Evolutionary conservation across 768 basidiomycete genomes (phyloP).

Genomic region (Naganishia kalamii): DNA sequence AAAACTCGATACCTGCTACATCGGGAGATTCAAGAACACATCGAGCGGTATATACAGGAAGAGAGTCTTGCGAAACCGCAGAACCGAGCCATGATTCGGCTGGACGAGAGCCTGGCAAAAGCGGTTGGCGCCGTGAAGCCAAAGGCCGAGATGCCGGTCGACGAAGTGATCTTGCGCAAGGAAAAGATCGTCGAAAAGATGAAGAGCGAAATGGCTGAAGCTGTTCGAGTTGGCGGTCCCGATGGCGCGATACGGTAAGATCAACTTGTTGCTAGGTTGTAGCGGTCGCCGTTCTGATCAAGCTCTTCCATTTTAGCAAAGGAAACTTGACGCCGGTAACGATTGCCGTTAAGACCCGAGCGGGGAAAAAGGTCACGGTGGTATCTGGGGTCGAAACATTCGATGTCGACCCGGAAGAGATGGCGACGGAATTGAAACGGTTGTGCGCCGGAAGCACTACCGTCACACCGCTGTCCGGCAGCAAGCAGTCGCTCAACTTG

Average conservation of each 20-base stretch:
- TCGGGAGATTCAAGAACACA: conserved; percentile 23
- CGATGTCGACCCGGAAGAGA: conserved; percentile 60
- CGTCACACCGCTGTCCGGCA: conserved; percentile 34
- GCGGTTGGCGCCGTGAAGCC: conserved; percentile 43
- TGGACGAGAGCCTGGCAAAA: conserved; percentile 52
- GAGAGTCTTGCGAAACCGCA: conserved; percentile 51
- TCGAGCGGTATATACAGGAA: conserved; percentile 61
- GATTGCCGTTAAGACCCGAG: conserved; percentile 64
- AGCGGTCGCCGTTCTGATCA: neutral
- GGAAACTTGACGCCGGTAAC: conserved; percentile 66
- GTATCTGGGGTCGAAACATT: conserved; percentile 77
- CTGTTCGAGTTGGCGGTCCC: conserved; percentile 46
- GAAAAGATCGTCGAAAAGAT: conserved; percentile 46
- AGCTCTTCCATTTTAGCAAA: neutral
- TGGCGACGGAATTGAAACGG: conserved; percentile 72
- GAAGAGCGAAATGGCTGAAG: conserved; percentile 39
- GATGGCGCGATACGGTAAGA: conserved; percentile 32
- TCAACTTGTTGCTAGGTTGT: conserved; percentile 25
- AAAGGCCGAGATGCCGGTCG: conserved; percentile 41
- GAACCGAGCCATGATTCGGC: conserved; percentile 65
- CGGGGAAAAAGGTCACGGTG: conserved; percentile 70
- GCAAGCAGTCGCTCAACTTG: conserved; percentile 36
- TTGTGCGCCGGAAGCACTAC: conserved; percentile 70
- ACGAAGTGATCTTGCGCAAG: conserved; percentile 32
- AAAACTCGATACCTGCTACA: conserved; percentile 2